Evolutionary conservation across 2,329 filamentous ascomycete species (phyloP).

Genomic region (Metarhizium guizhouense): DNA sequence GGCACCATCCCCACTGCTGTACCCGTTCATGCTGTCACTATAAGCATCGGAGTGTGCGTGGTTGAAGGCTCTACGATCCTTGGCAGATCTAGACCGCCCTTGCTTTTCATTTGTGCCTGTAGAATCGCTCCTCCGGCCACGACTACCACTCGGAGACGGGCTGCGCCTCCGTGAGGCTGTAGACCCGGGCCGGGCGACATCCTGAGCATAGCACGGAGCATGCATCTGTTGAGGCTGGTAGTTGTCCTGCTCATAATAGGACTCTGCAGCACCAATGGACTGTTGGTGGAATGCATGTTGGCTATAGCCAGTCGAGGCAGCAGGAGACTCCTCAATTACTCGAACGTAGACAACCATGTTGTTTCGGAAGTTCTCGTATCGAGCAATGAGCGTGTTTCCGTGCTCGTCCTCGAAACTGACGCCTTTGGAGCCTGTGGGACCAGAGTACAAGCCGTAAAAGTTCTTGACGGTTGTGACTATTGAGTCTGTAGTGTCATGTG

Average conservation of each 20-base stretch:
- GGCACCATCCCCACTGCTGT: conserved; percentile 81
- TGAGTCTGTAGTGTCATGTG: conserved; percentile 92
- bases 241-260: conserved; percentile 44
- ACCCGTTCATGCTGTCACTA: conserved; percentile 60
- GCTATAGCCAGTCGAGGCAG: conserved; percentile 39
- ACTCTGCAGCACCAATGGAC: conserved; percentile 28
- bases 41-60: conserved; percentile 48
- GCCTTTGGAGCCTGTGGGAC: conserved; percentile 58
- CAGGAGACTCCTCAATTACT: conserved; percentile 56
- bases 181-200: conserved; percentile 59
- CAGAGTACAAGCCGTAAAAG: conserved; percentile 93
- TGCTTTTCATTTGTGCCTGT: conserved; percentile 55
- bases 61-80: conserved; percentile 47
- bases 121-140: conserved; percentile 70
- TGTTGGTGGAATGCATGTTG: conserved; percentile 36
- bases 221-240: conserved; percentile 33
- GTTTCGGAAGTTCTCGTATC: conserved; percentile 90
- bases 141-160: conserved; percentile 59
- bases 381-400: conserved; percentile 84
- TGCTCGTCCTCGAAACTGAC: conserved; percentile 91
- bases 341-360: conserved; percentile 92
- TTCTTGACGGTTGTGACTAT: conserved; percentile 98
- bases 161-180: conserved; percentile 69
- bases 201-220: conserved; percentile 45
- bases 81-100: conserved; percentile 58